A percentile compares a stretch with the other conserved stretches of the same genome.
Evolutionary conservation across 2,329 filamentous ascomycete species (phyloP).

Genomic region (Alternaria sp.): DNA sequence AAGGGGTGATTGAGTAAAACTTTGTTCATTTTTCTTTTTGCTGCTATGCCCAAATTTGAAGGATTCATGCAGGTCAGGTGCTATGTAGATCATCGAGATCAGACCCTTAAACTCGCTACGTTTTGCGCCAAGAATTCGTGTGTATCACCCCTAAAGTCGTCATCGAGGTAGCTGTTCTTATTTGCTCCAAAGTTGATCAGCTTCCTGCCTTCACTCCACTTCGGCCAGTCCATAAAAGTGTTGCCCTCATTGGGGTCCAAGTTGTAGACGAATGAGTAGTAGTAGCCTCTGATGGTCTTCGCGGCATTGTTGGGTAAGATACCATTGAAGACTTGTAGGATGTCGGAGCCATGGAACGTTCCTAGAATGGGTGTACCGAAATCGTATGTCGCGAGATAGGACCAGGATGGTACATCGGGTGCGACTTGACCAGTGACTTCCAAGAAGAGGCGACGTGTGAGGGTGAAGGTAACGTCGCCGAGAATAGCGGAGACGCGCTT

Average conservation of each 20-base stretch:
- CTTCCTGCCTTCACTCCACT: conserved; percentile 58
- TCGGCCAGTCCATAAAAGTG: conserved; percentile 57
- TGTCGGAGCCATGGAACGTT: conserved; percentile 75
- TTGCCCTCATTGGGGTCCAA: conserved; percentile 70
- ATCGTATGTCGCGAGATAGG: conserved; percentile 75
- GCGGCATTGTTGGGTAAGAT: conserved; percentile 68
- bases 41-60: not conserved
- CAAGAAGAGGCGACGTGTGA: conserved; percentile 72
- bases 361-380: conserved; percentile 74
- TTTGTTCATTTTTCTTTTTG: not conserved
- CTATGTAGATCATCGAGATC: not conserved
- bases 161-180: conserved; percentile 48
- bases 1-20: not conserved
- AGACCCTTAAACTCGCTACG: conserved; percentile 22
- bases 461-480: conserved; percentile 76
- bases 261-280: conserved; percentile 73
- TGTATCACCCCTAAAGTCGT: conserved; percentile 57
- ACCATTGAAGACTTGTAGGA: conserved; percentile 73
- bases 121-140: conserved; percentile 51
- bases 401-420: conserved; percentile 71
- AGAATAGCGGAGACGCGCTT: conserved; percentile 78
- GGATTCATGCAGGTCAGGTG: not conserved
- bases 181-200: conserved; percentile 59
- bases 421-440: conserved; percentile 53
- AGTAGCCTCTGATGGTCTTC: conserved; percentile 69